Conservation (phyloP, 176 grass and related monocot genomes). For the Aegilops umbellulata region DNA sequence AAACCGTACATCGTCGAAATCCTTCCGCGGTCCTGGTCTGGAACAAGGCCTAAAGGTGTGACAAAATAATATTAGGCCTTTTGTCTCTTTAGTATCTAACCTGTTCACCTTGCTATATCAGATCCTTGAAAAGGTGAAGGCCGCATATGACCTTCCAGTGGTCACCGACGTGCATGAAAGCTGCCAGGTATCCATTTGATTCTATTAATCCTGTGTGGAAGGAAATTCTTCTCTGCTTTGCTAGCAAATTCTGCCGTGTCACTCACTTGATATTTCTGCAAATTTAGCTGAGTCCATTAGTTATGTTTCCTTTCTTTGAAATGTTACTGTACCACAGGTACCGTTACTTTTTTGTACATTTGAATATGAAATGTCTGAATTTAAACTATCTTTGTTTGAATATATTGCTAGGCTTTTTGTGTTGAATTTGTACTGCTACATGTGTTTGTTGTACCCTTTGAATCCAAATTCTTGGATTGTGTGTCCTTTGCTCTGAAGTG, state of each 20-base stretch:
- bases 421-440: neutral
- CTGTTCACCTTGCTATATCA: constrained; percentile 2
- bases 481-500: constrained; percentile 17
- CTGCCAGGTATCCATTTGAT: constrained; percentile 57
- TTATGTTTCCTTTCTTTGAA: neutral
- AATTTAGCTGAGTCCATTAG: neutral
- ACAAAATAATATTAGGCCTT: neutral
- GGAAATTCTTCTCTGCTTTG: neutral
- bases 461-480: neutral
- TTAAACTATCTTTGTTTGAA: neutral
- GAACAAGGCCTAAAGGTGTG: constrained; percentile 88
- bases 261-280: neutral
- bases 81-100: neutral
- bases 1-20: constrained; percentile 90
- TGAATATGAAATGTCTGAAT: neutral
- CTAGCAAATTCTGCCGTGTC: neutral
- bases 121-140: constrained; percentile 97
- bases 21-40: constrained; percentile 85
- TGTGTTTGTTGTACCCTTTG: constrained; percentile 15
- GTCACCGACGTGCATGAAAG: constrained; percentile 97
- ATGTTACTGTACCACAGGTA: neutral
- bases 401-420: neutral
- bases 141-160: constrained; percentile 72
- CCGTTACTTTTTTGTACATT: neutral
- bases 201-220: neutral